Conservation (phyloP, 2,329 filamentous ascomycete species). For the Ceratocystis alfenasii region DNA sequence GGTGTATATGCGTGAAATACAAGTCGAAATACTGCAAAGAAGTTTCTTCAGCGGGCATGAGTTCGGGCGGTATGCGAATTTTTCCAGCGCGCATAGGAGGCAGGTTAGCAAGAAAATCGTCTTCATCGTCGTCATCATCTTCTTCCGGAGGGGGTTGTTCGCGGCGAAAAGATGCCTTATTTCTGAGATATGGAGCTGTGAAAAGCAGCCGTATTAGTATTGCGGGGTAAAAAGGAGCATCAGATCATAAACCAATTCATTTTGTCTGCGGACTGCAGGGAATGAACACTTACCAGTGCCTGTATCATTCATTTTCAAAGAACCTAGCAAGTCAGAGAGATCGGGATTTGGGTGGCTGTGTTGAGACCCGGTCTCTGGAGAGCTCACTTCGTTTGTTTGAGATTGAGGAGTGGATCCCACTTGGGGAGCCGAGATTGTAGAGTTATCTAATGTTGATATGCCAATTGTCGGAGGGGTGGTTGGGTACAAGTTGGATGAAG, state of each 20-base stretch:
- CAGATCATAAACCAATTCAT: neutral
- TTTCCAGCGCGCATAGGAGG: constrained; percentile 58
- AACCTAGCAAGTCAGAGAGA: constrained; percentile 69
- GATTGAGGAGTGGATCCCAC: constrained; percentile 14
- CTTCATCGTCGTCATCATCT: constrained; percentile 57
- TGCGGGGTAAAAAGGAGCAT: no score
- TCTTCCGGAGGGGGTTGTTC: constrained; percentile 56
- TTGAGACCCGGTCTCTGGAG: constrained; percentile 43
- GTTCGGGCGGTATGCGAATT: constrained; percentile 76
- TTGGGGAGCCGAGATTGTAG: constrained; percentile 10
- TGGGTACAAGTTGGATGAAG: constrained; percentile 18
- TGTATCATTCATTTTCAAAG: constrained; percentile 74
- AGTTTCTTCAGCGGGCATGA: constrained; percentile 83
- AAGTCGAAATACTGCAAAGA: constrained; percentile 77
- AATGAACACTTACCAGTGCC: constrained; percentile 56
- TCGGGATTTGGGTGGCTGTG: constrained; percentile 58
- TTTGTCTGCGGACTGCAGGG: neutral
- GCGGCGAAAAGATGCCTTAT: constrained; percentile 39
- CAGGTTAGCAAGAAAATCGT: constrained; percentile 59
- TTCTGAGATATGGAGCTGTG: constrained; percentile 72
- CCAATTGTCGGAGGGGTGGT: constrained; percentile 18
- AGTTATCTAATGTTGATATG: constrained; percentile 9
- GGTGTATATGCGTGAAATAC: constrained; percentile 82
- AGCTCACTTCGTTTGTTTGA: constrained; percentile 24
- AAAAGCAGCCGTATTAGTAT: constrained; percentile 13